A percentile compares a stretch with the other conserved stretches of the same genome.
Conservation (phyloP, 495 filamentous ascomycete genomes). For the Parathielavia appendiculata region DNA sequence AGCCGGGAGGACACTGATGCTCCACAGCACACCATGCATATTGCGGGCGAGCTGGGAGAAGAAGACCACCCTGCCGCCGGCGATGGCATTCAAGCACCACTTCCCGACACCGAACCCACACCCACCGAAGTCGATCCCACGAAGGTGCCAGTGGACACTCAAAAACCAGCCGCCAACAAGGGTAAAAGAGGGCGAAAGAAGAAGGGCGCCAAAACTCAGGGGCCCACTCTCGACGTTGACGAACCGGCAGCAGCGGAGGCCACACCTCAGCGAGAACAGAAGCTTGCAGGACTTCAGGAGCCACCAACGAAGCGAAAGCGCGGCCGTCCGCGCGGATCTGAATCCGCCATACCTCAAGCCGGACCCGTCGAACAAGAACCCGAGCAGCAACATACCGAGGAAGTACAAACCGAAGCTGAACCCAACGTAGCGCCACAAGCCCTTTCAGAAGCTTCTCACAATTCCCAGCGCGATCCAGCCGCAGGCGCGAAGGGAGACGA, state of each 20-base stretch:
- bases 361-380: neutral
- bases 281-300: neutral
- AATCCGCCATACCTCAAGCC: neutral
- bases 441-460: constrained; percentile 1
- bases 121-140: neutral
- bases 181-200: constrained; percentile 7
- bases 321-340: constrained; percentile 21
- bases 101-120: neutral
- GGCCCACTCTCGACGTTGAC: neutral
- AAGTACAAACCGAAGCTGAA: neutral
- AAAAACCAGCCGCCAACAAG: neutral
- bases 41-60: neutral
- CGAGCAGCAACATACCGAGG: neutral
- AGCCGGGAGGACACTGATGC: neutral
- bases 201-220: constrained; percentile 6
- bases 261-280: neutral
- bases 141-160: neutral
- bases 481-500: too few species aligned
- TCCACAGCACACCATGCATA: neutral
- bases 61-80: neutral
- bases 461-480: constrained; percentile 1
- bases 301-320: constrained; percentile 18
- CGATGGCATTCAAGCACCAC: neutral
- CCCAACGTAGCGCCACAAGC: neutral
- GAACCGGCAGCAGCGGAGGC: neutral